Conservation (phyloP, 2,329 filamentous ascomycete species). For the Aspergillus sp. region DNA sequence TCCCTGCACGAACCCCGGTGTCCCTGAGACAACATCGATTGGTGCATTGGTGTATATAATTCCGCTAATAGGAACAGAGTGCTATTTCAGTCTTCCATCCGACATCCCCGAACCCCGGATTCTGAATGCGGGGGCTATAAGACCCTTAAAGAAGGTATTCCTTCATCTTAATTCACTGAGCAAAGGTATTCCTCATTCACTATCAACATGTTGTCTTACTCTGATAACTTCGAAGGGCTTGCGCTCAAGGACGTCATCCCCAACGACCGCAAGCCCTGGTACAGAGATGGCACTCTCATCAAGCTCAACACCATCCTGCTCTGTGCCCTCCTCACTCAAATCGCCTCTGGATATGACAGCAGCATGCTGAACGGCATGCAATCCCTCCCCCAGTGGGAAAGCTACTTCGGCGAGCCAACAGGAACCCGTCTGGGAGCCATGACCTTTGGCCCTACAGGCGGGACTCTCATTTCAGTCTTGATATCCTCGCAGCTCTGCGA, state of each 20-base stretch:
- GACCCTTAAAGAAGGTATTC: no score
- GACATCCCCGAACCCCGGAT: no score
- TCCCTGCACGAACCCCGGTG: no score
- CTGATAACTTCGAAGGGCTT: slow-evolving; percentile 12
- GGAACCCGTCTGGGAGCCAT: slow-evolving; percentile 11
- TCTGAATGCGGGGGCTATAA: no score
- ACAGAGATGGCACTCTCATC: slow-evolving; percentile 11
- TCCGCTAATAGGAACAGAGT: no score
- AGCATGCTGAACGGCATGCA: slow-evolving; percentile 53
- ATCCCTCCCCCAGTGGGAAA: slow-evolving; percentile 43
- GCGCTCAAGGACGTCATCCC: slow-evolving; percentile 15
- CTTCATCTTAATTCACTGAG: no score
- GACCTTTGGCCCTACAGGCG: slow-evolving; percentile 9
- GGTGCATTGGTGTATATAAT: no score
- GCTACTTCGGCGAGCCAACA: slow-evolving; percentile 25
- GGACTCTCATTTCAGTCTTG: slow-evolving; percentile 19
- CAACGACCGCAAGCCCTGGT: slow-evolving; percentile 9
- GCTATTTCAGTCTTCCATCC: no score
- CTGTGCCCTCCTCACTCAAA: slow-evolving; percentile 33
- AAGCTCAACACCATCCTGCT: slow-evolving; percentile 21
- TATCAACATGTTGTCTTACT: neutral
- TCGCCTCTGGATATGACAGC: slow-evolving; percentile 46
- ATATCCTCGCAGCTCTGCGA: slow-evolving; percentile 22
- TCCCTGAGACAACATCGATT: no score
- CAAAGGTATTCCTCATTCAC: no score